These are phyloP conservation scores for Schoenoplectus tabernaemontani DNA, from an alignment of 202 grass and related monocot genomes.

Conservation along the genomic window DNA sequence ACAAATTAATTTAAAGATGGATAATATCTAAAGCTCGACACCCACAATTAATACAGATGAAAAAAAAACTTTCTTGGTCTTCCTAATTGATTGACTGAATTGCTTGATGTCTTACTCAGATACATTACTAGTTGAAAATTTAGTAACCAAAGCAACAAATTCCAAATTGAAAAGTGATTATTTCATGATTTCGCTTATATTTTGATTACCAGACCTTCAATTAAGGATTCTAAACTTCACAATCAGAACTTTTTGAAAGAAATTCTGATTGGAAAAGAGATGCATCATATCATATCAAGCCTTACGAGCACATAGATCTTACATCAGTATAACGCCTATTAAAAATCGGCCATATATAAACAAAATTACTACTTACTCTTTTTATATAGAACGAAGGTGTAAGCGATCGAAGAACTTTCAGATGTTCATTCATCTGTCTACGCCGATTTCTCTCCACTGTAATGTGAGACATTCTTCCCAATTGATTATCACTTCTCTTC, in stretches of 20 bases:
- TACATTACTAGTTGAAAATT: background rate
- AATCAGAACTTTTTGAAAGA: background rate
- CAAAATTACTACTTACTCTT: constrained; percentile 21
- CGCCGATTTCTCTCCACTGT: constrained; percentile 90
- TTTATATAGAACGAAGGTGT: constrained; percentile 88
- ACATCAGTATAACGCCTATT: background rate
- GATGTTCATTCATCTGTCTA: constrained; percentile 94
- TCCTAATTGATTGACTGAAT: background rate
- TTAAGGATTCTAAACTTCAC: background rate
- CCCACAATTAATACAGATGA: background rate
- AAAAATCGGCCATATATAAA: background rate
- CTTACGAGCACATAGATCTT: background rate
- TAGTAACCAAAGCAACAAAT: background rate
- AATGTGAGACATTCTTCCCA: constrained; percentile 78
- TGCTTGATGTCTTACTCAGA: background rate
- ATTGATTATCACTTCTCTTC: background rate
- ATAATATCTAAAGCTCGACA: background rate
- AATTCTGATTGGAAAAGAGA: too few species aligned
- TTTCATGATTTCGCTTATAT: background rate
- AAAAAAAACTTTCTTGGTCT: background rate
- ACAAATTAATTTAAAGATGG: background rate
- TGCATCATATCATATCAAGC: background rate
- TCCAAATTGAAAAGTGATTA: background rate
- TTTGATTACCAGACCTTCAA: background rate
- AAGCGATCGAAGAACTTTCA: constrained; percentile 79